Conservation (phyloP, 2,329 filamentous ascomycete species). For the Colletotrichum sidae region DNA sequence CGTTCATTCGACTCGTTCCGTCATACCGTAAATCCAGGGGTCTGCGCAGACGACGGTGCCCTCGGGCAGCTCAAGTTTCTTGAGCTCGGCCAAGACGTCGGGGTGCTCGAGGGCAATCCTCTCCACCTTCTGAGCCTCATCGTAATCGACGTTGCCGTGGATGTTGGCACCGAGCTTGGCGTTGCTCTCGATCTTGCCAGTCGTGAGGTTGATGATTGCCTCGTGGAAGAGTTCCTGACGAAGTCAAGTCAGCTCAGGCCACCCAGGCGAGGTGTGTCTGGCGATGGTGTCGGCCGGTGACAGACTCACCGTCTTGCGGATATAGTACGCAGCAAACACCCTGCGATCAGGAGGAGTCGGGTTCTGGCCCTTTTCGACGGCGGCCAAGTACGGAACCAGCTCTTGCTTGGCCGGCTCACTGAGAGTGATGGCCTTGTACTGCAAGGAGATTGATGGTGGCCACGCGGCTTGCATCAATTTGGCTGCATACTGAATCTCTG, state of each 20-base stretch:
- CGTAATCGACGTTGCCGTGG: constrained; percentile 69
- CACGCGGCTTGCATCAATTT: constrained; percentile 63
- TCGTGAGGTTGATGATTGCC: constrained; percentile 64
- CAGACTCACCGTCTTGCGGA: constrained; percentile 66
- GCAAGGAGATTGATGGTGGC: constrained; percentile 65
- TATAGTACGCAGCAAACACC: constrained; percentile 68
- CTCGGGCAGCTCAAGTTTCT: constrained; percentile 70
- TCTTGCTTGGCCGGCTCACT: constrained; percentile 66
- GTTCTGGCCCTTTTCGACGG: constrained; percentile 54
- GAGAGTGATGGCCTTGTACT: constrained; percentile 74
- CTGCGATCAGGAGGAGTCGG: constrained; percentile 55
- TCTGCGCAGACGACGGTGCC: constrained; percentile 70
- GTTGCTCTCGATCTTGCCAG: constrained; percentile 64
- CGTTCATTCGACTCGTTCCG: not conserved
- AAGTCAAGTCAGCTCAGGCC: too few species aligned
- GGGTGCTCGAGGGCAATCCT: constrained; percentile 65
- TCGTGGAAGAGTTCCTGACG: constrained; percentile 71
- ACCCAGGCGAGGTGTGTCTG: too few species aligned
- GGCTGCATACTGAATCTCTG: constrained; percentile 66
- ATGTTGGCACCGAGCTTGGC: constrained; percentile 68
- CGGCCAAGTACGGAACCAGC: constrained; percentile 61
- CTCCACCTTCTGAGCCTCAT: constrained; percentile 70
- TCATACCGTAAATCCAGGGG: constrained; percentile 37
- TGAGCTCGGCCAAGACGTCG: constrained; percentile 68
- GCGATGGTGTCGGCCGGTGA: too few species aligned